Percentiles rank a stretch among this genome's conserved stretches.
Conservation (phyloP, 345 rosid genomes). For the Passiflora organensis region DNA sequence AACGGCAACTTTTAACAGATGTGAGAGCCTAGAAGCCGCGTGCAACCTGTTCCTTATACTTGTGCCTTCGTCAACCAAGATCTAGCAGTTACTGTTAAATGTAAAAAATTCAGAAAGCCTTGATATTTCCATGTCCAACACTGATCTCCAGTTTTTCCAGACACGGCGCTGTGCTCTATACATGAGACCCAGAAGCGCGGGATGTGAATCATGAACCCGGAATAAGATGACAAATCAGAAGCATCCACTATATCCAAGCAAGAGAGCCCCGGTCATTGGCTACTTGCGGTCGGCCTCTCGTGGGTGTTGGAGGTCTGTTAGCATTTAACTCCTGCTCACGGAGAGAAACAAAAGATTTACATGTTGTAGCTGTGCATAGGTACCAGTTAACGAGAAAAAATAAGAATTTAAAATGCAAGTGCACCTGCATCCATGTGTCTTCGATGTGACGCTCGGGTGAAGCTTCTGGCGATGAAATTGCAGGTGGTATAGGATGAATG, state of each 20-base stretch:
- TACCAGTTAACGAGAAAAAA: background rate
- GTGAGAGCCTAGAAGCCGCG: conserved; percentile 18
- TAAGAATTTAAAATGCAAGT: conserved; percentile 2
- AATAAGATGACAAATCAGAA: conserved; percentile 26
- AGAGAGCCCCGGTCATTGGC: conserved; percentile 81
- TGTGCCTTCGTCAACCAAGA: conserved; percentile 25
- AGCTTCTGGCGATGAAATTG: conserved; percentile 76
- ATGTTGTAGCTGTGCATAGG: background rate
- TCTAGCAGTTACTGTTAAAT: conserved; percentile 22
- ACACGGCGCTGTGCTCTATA: conserved; percentile 43
- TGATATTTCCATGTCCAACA: conserved; percentile 22
- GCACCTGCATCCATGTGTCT: conserved; percentile 99
- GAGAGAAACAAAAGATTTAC: conserved; percentile 2
- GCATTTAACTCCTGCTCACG: conserved; percentile 79
- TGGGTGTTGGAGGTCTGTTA: conserved; percentile 91
- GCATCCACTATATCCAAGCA: conserved; percentile 66
- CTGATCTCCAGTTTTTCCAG: conserved; percentile 25
- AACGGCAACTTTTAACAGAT: conserved; percentile 23
- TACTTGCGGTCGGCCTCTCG: conserved; percentile 89
- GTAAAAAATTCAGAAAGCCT: conserved; percentile 25
- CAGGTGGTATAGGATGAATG: conserved; percentile 95
- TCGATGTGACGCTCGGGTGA: conserved; percentile 80
- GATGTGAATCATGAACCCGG: conserved; percentile 34
- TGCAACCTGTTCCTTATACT: conserved; percentile 33
- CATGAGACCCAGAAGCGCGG: conserved; percentile 35